A percentile compares a stretch with the other conserved stretches of the same genome.
phyloP scores from a whole-genome alignment of 2,329 filamentous ascomycete genomes.

The Beauveria pseudobassiana region DNA sequence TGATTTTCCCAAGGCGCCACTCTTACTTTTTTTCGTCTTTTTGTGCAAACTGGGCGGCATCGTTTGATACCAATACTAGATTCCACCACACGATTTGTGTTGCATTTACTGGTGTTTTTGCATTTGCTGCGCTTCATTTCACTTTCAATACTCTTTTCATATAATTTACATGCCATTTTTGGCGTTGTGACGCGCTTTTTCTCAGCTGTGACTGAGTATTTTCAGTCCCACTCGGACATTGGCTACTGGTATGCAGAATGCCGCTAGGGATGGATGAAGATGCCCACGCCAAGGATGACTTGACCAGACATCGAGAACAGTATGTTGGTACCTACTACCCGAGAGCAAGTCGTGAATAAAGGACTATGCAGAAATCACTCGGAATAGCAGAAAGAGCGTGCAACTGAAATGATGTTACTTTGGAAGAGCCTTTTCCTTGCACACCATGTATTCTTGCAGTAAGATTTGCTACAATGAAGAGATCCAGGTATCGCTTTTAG shows the following conservation, averaged over 20 bases:
- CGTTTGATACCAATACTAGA: constrained; percentile 13
- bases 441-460: background rate
- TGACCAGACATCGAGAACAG: background rate
- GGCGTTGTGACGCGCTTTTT: constrained; percentile 9
- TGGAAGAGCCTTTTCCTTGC: background rate
- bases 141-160: constrained; percentile 4
- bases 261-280: background rate
- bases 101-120: constrained; percentile 14
- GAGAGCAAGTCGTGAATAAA: background rate
- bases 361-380: background rate
- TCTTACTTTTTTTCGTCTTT: background rate
- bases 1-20: background rate
- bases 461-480: background rate
- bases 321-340: background rate
- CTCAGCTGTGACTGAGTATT: background rate
- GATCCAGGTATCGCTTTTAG: background rate
- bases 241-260: background rate
- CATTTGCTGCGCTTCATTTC: constrained; percentile 14
- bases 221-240: background rate
- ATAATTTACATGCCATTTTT: background rate
- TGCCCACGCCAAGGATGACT: background rate
- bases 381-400: background rate
- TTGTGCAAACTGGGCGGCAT: constrained; percentile 10
- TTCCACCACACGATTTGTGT: constrained; percentile 8
- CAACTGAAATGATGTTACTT: background rate